These are phyloP conservation scores for Penicillium palitans DNA, from an alignment of 2,329 filamentous ascomycete genomes.

Conservation along the genomic window DNA sequence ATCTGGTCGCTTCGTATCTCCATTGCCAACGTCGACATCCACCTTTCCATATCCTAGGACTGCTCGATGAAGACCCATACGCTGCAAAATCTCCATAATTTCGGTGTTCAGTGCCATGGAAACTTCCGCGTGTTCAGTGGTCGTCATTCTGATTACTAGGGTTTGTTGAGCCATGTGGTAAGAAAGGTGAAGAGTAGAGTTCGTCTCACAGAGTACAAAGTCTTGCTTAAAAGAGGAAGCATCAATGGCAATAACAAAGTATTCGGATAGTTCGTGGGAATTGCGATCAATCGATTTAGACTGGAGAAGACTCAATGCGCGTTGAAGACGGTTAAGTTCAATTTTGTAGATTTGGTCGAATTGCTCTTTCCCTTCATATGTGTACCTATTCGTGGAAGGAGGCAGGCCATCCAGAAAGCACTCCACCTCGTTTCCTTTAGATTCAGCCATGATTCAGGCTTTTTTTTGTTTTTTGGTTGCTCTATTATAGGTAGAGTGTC, in stretches of 20 bases:
- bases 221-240: background rate
- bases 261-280: background rate
- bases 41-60: background rate
- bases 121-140: background rate
- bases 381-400: too few species aligned
- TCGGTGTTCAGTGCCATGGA: too few species aligned
- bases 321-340: background rate
- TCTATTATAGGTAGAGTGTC: too few species aligned
- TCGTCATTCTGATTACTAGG: background rate
- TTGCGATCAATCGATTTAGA: background rate
- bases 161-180: background rate
- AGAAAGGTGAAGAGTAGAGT: background rate
- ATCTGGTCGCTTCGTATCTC: background rate
- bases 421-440: too few species aligned
- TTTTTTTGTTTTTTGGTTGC: too few species aligned
- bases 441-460: too few species aligned
- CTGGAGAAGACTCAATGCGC: background rate
- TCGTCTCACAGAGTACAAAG: background rate
- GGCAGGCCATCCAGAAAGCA: too few species aligned
- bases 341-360: background rate
- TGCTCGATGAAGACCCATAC: background rate
- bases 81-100: too few species aligned
- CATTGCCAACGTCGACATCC: background rate
- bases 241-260: background rate
- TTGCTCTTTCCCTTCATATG: background rate